phyloP scores from a whole-genome alignment of 2,329 filamentous ascomycete species.

The Phaeoacremonium minimum region DNA sequence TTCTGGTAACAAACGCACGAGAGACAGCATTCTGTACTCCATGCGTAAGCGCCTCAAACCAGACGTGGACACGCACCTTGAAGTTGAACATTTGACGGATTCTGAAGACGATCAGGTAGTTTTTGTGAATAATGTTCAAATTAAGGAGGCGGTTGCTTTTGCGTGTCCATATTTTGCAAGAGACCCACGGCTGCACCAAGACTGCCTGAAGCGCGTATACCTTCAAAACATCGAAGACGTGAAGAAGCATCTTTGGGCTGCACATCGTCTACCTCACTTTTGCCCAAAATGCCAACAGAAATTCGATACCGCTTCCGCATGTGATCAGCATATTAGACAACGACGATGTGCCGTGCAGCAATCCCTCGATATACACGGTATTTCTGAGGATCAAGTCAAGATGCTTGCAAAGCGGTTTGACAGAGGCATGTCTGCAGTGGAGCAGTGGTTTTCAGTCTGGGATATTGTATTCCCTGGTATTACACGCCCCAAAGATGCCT shows the following conservation, averaged over 20 bases:
- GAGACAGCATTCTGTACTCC: too few species aligned
- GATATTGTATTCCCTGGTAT: neutral
- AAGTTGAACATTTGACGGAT: neutral
- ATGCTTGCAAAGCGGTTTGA: neutral
- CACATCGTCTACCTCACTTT: neutral
- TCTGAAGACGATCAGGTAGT: neutral
- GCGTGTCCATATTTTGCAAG: neutral
- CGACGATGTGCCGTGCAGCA: neutral
- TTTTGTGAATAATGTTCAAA: neutral
- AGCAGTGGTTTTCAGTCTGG: neutral
- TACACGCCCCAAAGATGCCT: neutral
- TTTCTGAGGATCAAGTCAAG: neutral
- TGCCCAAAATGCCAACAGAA: neutral
- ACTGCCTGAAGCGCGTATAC: neutral
- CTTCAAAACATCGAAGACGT: neutral
- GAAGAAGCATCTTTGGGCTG: neutral
- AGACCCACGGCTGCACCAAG: neutral
- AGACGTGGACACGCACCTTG: too few species aligned
- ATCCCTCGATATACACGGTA: neutral
- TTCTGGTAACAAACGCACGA: too few species aligned
- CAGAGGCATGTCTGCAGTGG: neutral
- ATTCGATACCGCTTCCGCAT: neutral
- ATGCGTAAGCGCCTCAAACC: too few species aligned
- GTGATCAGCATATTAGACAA: neutral
- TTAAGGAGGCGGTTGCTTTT: neutral